These are phyloP conservation scores for Chaetomium tenue DNA, from an alignment of 495 filamentous ascomycete species.

Conservation along the genomic window DNA sequence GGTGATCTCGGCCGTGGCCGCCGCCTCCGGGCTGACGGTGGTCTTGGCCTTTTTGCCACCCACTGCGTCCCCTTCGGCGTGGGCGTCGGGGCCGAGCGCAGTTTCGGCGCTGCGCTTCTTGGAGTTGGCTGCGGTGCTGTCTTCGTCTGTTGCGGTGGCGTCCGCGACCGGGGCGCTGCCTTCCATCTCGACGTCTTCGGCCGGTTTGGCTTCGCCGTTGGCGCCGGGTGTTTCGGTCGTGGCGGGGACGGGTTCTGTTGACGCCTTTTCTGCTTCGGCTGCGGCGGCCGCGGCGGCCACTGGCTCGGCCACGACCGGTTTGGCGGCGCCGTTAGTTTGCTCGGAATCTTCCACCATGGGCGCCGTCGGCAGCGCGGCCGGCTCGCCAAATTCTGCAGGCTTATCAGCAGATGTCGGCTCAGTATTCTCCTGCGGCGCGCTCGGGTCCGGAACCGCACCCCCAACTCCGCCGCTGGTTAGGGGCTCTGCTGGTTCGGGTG, in stretches of 20 bases:
- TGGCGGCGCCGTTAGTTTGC: slow-evolving; percentile 19
- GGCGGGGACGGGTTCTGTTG: slow-evolving; percentile 15
- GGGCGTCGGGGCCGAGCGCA: slow-evolving; percentile 25
- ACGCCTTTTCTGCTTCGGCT: not conserved
- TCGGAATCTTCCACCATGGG: not conserved
- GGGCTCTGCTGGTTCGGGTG: not conserved
- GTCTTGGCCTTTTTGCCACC: slow-evolving; percentile 41
- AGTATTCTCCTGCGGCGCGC: not conserved
- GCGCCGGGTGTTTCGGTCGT: slow-evolving; percentile 5
- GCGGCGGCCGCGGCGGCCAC: not conserved
- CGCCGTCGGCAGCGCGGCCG: not conserved
- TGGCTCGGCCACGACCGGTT: slow-evolving; percentile 11
- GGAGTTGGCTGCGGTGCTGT: slow-evolving; percentile 3
- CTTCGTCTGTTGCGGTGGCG: not conserved
- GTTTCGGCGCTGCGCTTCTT: slow-evolving; percentile 24
- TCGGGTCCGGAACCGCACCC: not conserved
- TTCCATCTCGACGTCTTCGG: slow-evolving; percentile 27
- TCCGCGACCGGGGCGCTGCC: slow-evolving; percentile 20
- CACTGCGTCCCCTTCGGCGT: slow-evolving; percentile 14
- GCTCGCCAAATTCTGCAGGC: slow-evolving; percentile 12
- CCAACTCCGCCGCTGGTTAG: not conserved
- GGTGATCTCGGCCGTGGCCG: not conserved
- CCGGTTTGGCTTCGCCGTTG: slow-evolving; percentile 14
- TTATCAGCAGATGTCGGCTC: slow-evolving; percentile 8
- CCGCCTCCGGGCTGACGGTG: slow-evolving; percentile 14